These are phyloP conservation scores for Nematocida parisii DNA, from an alignment of 371 early-diverging fungal genomes.

Conservation along the genomic window DNA sequence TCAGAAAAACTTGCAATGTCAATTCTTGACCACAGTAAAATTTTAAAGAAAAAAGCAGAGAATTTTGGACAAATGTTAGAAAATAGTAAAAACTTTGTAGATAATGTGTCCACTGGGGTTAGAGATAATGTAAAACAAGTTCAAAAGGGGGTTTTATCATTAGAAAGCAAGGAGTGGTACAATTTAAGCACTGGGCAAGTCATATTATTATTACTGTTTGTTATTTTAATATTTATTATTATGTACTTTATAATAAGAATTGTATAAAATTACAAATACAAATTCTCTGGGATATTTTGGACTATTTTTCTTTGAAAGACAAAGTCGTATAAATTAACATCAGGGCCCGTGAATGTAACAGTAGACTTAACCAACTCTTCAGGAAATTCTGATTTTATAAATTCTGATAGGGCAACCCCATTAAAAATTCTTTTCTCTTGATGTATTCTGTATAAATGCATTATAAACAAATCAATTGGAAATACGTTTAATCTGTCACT, in stretches of 20 bases:
- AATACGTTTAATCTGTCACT: conserved; percentile 34
- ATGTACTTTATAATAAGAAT: conserved; percentile 43
- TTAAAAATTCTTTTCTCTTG: conserved; percentile 3
- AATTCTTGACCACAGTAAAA: conserved; percentile 49
- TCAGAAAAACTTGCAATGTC: conserved; percentile 18
- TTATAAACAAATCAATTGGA: conserved; percentile 52
- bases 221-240: conserved; percentile 33
- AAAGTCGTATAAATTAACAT: conserved; percentile 18
- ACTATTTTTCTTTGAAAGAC: conserved; percentile 4
- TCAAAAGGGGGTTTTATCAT: conserved; percentile 19
- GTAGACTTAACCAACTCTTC: conserved; percentile 23
- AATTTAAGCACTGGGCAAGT: conserved; percentile 18
- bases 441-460: neutral
- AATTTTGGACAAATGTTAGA: conserved; percentile 54
- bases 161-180: conserved; percentile 35
- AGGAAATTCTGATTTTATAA: conserved; percentile 9
- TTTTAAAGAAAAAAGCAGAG: conserved; percentile 45
- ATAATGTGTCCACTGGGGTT: conserved; percentile 23
- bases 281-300: neutral
- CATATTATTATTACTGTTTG: conserved; percentile 8
- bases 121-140: conserved; percentile 44
- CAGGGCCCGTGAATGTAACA: conserved; percentile 34
- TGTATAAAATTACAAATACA: neutral
- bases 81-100: conserved; percentile 43
- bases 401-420: neutral